Conservation (phyloP, 2,329 filamentous ascomycete genomes). For the Stachybotrys echinatus region DNA sequence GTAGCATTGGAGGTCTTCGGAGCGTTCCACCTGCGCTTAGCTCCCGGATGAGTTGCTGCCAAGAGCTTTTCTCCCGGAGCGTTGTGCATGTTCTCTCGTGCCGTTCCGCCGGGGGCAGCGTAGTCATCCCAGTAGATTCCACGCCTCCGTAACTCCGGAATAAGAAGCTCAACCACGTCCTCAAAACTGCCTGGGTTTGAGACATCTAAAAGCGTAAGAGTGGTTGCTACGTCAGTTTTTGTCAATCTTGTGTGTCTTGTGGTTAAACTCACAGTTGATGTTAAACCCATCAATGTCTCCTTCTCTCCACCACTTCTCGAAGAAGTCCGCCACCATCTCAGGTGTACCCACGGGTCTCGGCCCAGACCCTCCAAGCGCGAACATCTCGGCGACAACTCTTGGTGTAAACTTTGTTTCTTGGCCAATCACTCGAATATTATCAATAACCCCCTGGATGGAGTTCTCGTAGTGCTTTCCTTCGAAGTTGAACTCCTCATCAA, state of each 20-base stretch:
- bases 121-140: slow-evolving; percentile 29
- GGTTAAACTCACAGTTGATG: slow-evolving; percentile 1
- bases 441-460: neutral
- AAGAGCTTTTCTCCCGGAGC: neutral
- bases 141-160: slow-evolving; percentile 55
- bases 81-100: neutral
- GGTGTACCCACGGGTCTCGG: slow-evolving; percentile 7
- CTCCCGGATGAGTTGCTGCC: neutral
- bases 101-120: neutral
- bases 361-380: slow-evolving; percentile 4
- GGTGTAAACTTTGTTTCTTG: slow-evolving; percentile 7
- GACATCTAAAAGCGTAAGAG: slow-evolving; percentile 12
- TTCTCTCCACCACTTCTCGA: slow-evolving; percentile 5
- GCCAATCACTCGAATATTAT: slow-evolving; percentile 5
- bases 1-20: neutral
- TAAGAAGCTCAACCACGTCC: slow-evolving; percentile 57
- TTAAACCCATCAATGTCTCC: slow-evolving; percentile 8
- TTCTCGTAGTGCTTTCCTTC: slow-evolving; percentile 49
- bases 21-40: neutral
- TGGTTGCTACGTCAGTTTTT: neutral
- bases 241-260: neutral
- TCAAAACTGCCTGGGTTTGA: slow-evolving; percentile 56
- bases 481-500: slow-evolving; percentile 47
- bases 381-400: neutral
- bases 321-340: slow-evolving; percentile 4